Conservation (phyloP, 495 filamentous ascomycete genomes). For the Penicillium soppii region DNA sequence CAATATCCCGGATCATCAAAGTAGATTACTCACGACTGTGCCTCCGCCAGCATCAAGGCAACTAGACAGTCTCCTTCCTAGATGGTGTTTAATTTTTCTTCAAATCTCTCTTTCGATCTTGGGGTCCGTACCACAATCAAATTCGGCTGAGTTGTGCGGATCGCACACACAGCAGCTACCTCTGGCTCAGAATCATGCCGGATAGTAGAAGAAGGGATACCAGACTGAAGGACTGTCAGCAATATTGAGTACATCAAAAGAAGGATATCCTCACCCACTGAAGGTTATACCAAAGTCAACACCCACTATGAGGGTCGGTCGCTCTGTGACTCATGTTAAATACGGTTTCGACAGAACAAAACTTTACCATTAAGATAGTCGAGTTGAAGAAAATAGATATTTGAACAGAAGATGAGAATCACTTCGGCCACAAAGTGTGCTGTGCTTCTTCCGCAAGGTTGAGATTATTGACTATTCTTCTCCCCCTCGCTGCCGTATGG, state of each 20-base stretch:
- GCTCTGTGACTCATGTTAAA: neutral
- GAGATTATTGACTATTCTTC: slow-evolving; percentile 3
- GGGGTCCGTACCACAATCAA: slow-evolving; percentile 15
- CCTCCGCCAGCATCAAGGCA: slow-evolving; percentile 59
- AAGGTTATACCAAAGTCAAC: slow-evolving; percentile 53
- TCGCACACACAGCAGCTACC: slow-evolving; percentile 55
- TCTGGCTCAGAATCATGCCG: slow-evolving; percentile 62
- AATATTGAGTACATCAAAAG: no score
- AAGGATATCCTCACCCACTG: slow-evolving; percentile 25
- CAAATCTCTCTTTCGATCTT: no score
- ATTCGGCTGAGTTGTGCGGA: slow-evolving; percentile 34
- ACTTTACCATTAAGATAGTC: no score
- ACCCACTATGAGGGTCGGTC: slow-evolving; percentile 29
- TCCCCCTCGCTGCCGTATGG: neutral
- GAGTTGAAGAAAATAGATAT: neutral
- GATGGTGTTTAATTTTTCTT: neutral
- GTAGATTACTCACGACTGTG: slow-evolving; percentile 47
- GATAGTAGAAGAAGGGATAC: slow-evolving; percentile 38
- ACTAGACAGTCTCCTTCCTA: slow-evolving; percentile 47
- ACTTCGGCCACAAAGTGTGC: no score
- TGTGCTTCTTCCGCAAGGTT: neutral
- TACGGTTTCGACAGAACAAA: no score
- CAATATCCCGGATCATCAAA: slow-evolving; percentile 7
- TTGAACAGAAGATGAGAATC: no score
- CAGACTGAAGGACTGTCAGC: slow-evolving; percentile 46